Conservation (phyloP, 257 asterid species). For the Capsicum pubescens region DNA sequence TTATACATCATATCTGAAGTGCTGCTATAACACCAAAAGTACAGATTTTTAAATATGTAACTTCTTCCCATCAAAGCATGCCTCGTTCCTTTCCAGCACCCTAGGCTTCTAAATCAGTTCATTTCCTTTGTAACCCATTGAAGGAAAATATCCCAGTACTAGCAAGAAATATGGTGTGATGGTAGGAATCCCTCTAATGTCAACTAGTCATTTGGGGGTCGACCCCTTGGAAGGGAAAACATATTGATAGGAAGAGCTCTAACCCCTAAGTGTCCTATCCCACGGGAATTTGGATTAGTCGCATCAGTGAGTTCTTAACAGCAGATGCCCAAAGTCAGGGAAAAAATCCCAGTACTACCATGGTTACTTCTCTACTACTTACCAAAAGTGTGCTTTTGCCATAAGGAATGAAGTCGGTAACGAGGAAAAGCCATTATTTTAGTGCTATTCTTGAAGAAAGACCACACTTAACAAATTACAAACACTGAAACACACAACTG, state of each 20-base stretch:
- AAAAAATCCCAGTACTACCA: not conserved
- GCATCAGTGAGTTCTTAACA: not conserved
- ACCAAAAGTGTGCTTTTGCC: not conserved
- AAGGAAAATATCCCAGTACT: not conserved
- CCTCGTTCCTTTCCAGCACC: not conserved
- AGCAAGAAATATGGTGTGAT: not conserved
- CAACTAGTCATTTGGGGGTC: not conserved
- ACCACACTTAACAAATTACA: constrained; percentile 1
- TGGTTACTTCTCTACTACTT: constrained; percentile 12
- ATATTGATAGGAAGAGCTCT: not conserved
- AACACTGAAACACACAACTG: not conserved
- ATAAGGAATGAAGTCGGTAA: not conserved
- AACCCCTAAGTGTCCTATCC: not conserved
- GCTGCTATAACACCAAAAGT: no score
- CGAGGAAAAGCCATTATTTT: not conserved
- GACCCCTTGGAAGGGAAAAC: not conserved
- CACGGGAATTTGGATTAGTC: not conserved
- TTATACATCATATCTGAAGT: no score
- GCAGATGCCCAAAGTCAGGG: not conserved
- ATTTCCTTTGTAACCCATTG: not conserved
- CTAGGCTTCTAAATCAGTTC: constrained; percentile 6
- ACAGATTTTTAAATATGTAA: no score
- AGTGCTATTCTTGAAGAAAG: not conserved
- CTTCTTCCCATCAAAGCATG: no score
- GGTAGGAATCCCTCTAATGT: not conserved